Percentiles rank a stretch among this genome's conserved stretches.
These are phyloP conservation scores for Pulveroboletus sp. DNA, from an alignment of 768 basidiomycete genomes.

Conservation along the genomic window DNA sequence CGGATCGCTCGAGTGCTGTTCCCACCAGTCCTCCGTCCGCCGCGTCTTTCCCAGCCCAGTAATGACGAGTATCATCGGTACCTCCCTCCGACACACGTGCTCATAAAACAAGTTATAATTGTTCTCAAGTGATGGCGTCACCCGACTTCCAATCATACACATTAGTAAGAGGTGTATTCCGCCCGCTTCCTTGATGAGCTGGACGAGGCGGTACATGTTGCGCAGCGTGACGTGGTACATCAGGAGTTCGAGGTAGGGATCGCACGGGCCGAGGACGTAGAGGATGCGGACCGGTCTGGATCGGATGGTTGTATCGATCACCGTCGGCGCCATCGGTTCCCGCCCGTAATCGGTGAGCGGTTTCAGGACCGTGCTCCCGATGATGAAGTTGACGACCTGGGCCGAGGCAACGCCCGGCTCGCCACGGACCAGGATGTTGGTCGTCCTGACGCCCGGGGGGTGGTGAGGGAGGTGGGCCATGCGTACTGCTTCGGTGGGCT, in stretches of 20 bases:
- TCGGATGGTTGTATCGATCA: slow-evolving; percentile 24
- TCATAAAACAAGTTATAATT: slow-evolving; percentile 40
- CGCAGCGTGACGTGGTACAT: slow-evolving; percentile 17
- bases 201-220: slow-evolving; percentile 29
- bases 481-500: slow-evolving; percentile 16
- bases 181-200: slow-evolving; percentile 11
- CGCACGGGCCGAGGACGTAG: slow-evolving; percentile 32
- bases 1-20: slow-evolving; percentile 12
- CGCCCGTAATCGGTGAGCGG: slow-evolving; percentile 27
- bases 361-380: slow-evolving; percentile 11
- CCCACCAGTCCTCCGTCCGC: slow-evolving; percentile 36
- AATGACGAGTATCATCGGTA: slow-evolving; percentile 36
- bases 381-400: slow-evolving; percentile 27
- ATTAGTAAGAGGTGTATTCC: slow-evolving; percentile 42
- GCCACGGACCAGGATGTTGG: slow-evolving; percentile 43
- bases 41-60: slow-evolving; percentile 37
- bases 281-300: slow-evolving; percentile 22
- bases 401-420: slow-evolving; percentile 35
- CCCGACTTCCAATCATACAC: slow-evolving; percentile 37
- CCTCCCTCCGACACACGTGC: slow-evolving; percentile 33
- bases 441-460: slow-evolving; percentile 18
- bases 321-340: slow-evolving; percentile 30
- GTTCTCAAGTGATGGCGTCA: slow-evolving; percentile 29
- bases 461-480: slow-evolving; percentile 16
- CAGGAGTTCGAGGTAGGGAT: slow-evolving; percentile 22